Percentiles rank a stretch among this genome's conserved stretches.
Evolutionary conservation across 352 stramenopile genomes (phyloP).

Genomic region (Phytophthora gonapodyides): DNA sequence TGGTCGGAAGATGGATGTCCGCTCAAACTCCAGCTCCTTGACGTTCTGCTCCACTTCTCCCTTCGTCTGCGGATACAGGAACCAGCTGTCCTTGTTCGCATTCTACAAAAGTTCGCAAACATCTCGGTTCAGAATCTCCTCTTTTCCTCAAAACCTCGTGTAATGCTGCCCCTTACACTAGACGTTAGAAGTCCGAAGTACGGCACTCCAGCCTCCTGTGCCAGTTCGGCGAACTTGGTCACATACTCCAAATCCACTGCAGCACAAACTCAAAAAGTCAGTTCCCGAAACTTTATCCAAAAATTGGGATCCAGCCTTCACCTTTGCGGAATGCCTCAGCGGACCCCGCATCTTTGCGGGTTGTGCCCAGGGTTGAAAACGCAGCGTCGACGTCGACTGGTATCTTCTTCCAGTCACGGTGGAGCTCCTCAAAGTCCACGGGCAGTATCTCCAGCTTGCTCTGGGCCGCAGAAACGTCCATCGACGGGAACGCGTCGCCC

Average conservation of each 20-base stretch:
- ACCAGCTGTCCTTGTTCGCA: conserved; percentile 73
- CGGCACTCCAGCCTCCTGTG: conserved; percentile 44
- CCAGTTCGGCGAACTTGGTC: conserved; percentile 50
- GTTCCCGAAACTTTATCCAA: conserved; percentile 1
- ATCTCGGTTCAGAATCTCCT: neutral
- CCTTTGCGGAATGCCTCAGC: conserved; percentile 68
- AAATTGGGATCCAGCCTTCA: conserved; percentile 8
- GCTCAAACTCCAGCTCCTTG: conserved; percentile 49
- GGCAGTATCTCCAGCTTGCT: conserved; percentile 57
- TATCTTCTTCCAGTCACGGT: conserved; percentile 37
- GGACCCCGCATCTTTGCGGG: conserved; percentile 63
- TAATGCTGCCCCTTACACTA: conserved; percentile 35
- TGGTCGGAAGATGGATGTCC: conserved; percentile 64
- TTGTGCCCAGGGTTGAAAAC: conserved; percentile 77
- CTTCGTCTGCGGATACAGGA: conserved; percentile 77
- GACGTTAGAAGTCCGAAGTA: conserved; percentile 71
- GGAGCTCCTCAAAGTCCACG: conserved; percentile 61
- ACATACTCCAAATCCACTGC: conserved; percentile 73
- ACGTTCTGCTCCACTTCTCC: conserved; percentile 67
- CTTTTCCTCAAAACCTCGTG: neutral
- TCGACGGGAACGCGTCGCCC: conserved; percentile 43
- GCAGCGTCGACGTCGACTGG: conserved; percentile 47
- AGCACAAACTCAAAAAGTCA: conserved; percentile 1
- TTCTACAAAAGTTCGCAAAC: conserved; percentile 29
- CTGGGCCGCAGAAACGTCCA: conserved; percentile 44